phyloP scores from a whole-genome alignment of 2,329 filamentous ascomycete genomes.

The Alternaria dauci region DNA sequence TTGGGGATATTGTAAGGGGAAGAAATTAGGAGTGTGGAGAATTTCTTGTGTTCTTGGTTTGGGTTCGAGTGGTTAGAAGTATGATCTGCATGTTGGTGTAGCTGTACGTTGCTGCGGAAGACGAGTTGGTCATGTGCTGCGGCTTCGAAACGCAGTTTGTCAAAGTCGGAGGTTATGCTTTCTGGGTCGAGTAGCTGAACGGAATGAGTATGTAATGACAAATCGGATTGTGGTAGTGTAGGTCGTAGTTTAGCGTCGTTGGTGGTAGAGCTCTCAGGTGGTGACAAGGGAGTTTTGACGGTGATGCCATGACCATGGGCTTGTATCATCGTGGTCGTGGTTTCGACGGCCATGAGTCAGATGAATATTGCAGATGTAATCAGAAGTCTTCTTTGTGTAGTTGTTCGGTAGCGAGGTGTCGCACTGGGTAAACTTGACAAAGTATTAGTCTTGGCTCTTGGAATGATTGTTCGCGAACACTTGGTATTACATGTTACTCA shows the following conservation, averaged over 20 bases:
- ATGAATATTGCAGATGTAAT: background rate
- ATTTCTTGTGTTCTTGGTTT: background rate
- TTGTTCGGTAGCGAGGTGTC: background rate
- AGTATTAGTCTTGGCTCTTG: background rate
- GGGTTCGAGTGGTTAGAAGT: background rate
- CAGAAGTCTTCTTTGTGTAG: background rate
- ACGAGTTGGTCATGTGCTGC: conserved; percentile 42
- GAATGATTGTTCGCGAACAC: background rate
- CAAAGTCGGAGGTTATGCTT: conserved; percentile 42
- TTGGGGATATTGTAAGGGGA: conserved; percentile 77
- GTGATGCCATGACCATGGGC: background rate
- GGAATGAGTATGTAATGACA: background rate
- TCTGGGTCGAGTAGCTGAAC: conserved; percentile 32
- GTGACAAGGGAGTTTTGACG: background rate
- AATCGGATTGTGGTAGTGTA: background rate
- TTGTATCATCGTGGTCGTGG: background rate
- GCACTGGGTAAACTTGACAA: background rate
- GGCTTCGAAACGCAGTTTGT: conserved; percentile 45
- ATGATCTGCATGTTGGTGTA: conserved; percentile 23
- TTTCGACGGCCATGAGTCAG: background rate
- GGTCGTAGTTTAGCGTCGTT: background rate
- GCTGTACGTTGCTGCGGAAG: conserved; percentile 3
- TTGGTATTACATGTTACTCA: background rate
- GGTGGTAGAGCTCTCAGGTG: background rate
- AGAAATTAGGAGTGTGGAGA: conserved; percentile 61